These are phyloP conservation scores for Blastomyces silverae DNA, from an alignment of 2,329 filamentous ascomycete genomes.

Conservation along the genomic window DNA sequence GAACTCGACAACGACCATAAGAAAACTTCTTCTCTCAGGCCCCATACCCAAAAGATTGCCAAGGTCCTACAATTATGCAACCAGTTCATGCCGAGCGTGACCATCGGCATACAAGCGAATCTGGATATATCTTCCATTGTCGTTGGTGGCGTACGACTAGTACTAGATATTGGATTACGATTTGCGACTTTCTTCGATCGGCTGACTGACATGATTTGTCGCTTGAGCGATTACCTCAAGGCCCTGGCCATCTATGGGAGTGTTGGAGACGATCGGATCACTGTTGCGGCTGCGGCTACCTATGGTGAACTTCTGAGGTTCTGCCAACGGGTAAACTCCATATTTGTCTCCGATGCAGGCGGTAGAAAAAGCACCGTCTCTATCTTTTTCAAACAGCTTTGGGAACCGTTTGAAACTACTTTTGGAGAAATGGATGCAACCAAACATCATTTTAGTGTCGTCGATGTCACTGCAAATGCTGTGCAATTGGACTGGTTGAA, in stretches of 20 bases:
- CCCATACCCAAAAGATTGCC: not conserved
- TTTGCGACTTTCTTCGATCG: not conserved
- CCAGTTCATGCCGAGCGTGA: conserved; percentile 1
- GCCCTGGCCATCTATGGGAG: not conserved
- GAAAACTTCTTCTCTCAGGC: not conserved
- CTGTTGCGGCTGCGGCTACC: not conserved
- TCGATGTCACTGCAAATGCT: not conserved
- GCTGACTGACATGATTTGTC: conserved; percentile 10
- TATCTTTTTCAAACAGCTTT: not conserved
- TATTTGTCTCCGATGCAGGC: not conserved
- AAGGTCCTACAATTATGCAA: not conserved
- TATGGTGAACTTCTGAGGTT: conserved; percentile 8
- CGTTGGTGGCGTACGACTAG: conserved; percentile 6
- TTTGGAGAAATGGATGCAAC: conserved; percentile 4
- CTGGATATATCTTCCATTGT: not conserved
- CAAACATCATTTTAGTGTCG: not conserved
- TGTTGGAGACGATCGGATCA: not conserved
- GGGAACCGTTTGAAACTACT: conserved; percentile 5
- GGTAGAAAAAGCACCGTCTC: not conserved
- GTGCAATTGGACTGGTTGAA: conserved; percentile 4
- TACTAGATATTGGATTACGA: conserved; percentile 6
- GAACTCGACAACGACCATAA: not conserved
- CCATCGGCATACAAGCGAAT: not conserved
- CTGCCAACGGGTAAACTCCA: not conserved
- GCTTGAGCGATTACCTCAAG: conserved; percentile 2